Base-by-base conservation (phyloP, 1,284 basidiomycete genomes). In the Leccinum fuscescens region DNA sequence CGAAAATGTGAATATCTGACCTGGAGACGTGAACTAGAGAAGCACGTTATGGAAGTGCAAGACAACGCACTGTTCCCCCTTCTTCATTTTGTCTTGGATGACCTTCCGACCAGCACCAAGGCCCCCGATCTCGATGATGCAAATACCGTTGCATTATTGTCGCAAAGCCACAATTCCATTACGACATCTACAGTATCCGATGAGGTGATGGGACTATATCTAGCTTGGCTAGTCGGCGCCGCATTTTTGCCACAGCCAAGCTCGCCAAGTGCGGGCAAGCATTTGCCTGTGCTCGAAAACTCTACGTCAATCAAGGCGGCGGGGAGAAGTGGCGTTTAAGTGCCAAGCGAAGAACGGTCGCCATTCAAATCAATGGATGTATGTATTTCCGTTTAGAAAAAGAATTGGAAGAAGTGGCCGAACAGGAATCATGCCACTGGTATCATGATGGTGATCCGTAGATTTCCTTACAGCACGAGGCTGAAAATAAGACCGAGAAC, bases 61-160 rank as follows among this genome's bases (percentile, higher is more conserved):
- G 95, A 98, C 76, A 99, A 99, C 67, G 97, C 97, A 2, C 82
- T 99, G 48, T 99, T 98, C 85, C 97, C 97, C 3, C 80, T 99
- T 11, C 82, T 99, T 24, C 96, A 99, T 77, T 98, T 98, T 70
- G 97, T 98, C 20, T 80, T 99, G 20, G 96, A 98, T 73, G 97
- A 99, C 75, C 80, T 99, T 46, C 97, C 97, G 3, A 97, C 96
- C 22, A 93, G 90, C 72, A 99, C 96, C 55, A 98, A 97, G 78
- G 88, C 94, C 2, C 93, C 97, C 3, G 92, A 93, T 69, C 79
- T 99, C 50, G 93, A 97, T 72, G 94, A 98, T 73, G 73, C 80
- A 15, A 96, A 97, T 73, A 96, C 95, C 11, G 77, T 79, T 52
- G 79, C 82, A 4, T 44, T 69, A 4, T 75, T 98, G 53, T 77